Percentiles rank a stretch among this genome's conserved stretches.
Conservation (phyloP, 75 land plant genomes). For the Sequoia sempervirens region DNA sequence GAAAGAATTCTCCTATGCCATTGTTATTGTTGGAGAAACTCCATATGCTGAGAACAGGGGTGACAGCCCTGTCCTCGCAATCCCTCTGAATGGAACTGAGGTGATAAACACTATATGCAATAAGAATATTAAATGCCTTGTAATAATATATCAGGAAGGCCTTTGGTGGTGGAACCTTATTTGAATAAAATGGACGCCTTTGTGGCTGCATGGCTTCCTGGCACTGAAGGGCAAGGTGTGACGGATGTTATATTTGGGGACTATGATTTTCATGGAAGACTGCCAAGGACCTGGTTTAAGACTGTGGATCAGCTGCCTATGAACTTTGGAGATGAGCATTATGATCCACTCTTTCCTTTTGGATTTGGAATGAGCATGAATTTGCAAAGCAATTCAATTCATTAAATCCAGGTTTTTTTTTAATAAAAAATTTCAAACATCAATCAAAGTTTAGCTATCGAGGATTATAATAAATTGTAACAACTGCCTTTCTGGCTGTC, state of each 20-base stretch:
- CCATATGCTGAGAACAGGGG: conserved; percentile 71
- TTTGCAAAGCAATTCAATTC: neutral
- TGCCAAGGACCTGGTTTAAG: conserved; percentile 42
- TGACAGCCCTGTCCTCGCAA: conserved; percentile 66
- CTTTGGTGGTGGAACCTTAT: conserved; percentile 63
- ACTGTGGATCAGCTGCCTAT: conserved; percentile 68
- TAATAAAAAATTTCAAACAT: neutral
- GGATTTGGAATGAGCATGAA: conserved; percentile 72
- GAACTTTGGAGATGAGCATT: conserved; percentile 43
- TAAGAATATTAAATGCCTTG: conserved; percentile 52
- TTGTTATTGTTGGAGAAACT: conserved; percentile 74
- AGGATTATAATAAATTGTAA: no score
- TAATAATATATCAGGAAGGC: conserved; percentile 85
- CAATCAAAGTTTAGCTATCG: no score
- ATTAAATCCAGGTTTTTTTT: neutral
- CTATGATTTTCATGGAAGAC: conserved; percentile 33
- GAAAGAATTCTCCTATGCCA: conserved; percentile 53
- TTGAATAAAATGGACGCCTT: conserved; percentile 63
- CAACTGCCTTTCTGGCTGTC: no score
- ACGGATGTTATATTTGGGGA: conserved; percentile 45
- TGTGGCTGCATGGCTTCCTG: conserved; percentile 49
- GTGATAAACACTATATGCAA: conserved; percentile 47
- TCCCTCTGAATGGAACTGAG: conserved; percentile 58
- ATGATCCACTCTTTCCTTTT: conserved; percentile 85
- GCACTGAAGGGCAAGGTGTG: conserved; percentile 36